Base-by-base conservation (phyloP, 2,329 filamentous ascomycete species). In the Penicillium paneum region DNA sequence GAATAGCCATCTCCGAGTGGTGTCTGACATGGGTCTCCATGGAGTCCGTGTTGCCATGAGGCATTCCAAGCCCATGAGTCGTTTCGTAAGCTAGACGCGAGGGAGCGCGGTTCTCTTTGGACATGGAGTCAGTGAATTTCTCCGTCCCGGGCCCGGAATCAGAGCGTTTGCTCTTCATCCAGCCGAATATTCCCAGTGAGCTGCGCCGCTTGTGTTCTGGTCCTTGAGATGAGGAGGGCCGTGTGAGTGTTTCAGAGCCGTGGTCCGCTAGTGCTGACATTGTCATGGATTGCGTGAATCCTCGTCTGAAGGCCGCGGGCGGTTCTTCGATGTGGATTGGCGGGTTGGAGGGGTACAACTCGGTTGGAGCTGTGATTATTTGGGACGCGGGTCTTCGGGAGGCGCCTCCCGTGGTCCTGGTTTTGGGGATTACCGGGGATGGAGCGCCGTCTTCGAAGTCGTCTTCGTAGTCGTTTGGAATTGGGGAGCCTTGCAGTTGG, bases 161-260 rank as follows among this genome's bases (percentile, higher is more conserved):
- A 8, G 61, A 64, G 17, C 63, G 64, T 36, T 68, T 64, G 1
- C 68, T 63, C 57, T 74, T 75, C 63, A 76, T 71, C 73, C 73
- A 76, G n/a, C 70, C 67, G 36, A 74, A 68, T 26, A 76, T 65
- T 1, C 70, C 65, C 6, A 72, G 58, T 2, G 73, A 75, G 52
- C 70, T 69, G 40, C 70, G 72, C 21, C 72, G 66, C 52, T 73
- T 72, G 51, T 71, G 67, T 10, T 72, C 71, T 21, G 59, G 61
- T 47, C 63, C 64, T 36, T 68, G 63, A 2, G 71, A 68, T 32
- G 68, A 68, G 8, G 58, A 56, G 3, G 66, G 66, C 21, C 64
- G 61, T 26, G 61, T 51, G 2, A 60, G 50, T 17, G 58, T 62
- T 19, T 59, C 55, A 12, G 65, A 57, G 21, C 58, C 46, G 12